A percentile compares a stretch with the other conserved stretches of the same genome.
Conservation (phyloP, 768 basidiomycete species). For the Suillus clintonianus region DNA sequence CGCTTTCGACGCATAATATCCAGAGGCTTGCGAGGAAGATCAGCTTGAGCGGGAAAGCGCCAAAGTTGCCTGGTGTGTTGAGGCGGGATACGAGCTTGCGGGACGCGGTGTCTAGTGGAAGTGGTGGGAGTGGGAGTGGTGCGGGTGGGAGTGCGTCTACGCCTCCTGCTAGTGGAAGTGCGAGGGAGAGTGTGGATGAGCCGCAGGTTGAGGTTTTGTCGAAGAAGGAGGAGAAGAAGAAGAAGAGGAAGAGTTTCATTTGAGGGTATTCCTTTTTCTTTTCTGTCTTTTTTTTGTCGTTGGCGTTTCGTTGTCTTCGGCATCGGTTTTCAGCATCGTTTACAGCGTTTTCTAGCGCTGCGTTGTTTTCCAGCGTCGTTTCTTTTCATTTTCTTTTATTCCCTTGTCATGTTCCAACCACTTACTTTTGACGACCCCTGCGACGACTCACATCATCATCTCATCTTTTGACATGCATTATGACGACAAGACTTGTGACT, state of each 20-base stretch:
- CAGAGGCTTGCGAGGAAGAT: constrained; percentile 77
- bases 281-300: constrained; percentile 6
- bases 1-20: constrained; percentile 84
- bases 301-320: too few species aligned
- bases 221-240: constrained; percentile 51
- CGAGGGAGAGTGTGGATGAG: constrained; percentile 38
- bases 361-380: too few species aligned
- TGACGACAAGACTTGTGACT: too few species aligned
- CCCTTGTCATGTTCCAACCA: too few species aligned
- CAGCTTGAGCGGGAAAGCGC: constrained; percentile 43
- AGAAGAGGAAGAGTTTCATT: constrained; percentile 58
- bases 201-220: constrained; percentile 36
- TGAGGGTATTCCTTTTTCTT: constrained; percentile 33
- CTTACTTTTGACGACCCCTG: too few species aligned
- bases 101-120: constrained; percentile 22
- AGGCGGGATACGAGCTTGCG: constrained; percentile 29
- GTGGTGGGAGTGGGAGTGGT: not conserved
- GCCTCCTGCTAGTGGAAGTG: constrained; percentile 24
- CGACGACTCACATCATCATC: too few species aligned
- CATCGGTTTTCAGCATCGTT: too few species aligned
- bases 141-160: not conserved
- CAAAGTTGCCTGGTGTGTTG: constrained; percentile 28
- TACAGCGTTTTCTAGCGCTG: too few species aligned
- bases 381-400: too few species aligned
- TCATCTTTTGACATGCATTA: too few species aligned